Conservation (phyloP, 1,284 basidiomycete genomes). For the Fomes fomentarius region DNA sequence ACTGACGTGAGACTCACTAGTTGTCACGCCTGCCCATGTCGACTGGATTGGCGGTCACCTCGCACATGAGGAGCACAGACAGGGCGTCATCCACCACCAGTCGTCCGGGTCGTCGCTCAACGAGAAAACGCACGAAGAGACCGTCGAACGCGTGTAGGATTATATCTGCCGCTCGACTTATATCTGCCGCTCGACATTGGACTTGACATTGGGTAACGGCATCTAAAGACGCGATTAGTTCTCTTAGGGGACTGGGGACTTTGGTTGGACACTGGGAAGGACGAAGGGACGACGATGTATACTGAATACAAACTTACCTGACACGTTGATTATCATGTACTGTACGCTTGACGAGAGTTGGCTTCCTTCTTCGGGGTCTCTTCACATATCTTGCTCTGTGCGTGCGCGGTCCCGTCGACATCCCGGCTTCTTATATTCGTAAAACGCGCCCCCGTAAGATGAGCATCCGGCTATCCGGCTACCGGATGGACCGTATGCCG, state of each 20-base stretch:
- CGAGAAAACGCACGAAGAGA: slow-evolving; percentile 23
- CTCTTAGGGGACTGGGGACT: no score
- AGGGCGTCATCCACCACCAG: slow-evolving; percentile 14
- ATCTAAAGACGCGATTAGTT: no score
- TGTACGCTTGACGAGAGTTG: neutral
- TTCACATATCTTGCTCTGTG: no score
- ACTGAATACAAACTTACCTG: neutral
- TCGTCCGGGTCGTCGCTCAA: slow-evolving; percentile 12
- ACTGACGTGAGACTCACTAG: slow-evolving; percentile 15
- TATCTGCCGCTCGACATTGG: no score
- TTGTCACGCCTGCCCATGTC: slow-evolving; percentile 27
- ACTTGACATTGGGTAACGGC: no score
- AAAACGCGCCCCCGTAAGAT: no score
- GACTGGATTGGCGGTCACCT: slow-evolving; percentile 28
- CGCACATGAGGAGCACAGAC: slow-evolving; percentile 31
- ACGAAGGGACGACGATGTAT: neutral
- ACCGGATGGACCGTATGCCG: neutral
- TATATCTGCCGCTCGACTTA: no score
- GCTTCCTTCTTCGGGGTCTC: no score
- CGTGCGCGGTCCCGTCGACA: no score
- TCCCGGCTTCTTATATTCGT: no score
- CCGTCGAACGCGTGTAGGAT: slow-evolving; percentile 9
- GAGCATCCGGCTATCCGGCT: neutral
- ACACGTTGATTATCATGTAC: neutral
- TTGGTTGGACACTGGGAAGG: neutral